Evolutionary conservation across 768 basidiomycete genomes (phyloP).

Genomic region (Cystobasidium tubakii): DNA sequence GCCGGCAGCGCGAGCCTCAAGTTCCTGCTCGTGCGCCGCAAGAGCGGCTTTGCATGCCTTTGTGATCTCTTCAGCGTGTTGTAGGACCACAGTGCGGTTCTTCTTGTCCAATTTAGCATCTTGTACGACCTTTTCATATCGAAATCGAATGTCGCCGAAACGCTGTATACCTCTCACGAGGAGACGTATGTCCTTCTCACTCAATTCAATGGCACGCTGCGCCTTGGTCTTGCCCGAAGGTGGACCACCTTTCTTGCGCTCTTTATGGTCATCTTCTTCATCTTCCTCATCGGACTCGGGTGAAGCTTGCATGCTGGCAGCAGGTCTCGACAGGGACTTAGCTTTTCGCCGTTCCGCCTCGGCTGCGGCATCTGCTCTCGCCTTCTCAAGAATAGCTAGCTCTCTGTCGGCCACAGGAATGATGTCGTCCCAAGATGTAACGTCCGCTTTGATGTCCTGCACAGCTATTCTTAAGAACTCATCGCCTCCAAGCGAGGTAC

Average conservation of each 20-base stretch:
- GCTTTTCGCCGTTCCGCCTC: conserved; percentile 59
- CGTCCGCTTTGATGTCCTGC: conserved; percentile 97
- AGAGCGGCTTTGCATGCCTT: conserved; percentile 76
- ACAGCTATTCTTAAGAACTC: conserved; percentile 91
- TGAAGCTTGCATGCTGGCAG: conserved; percentile 47
- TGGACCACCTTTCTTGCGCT: conserved; percentile 49
- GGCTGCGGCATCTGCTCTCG: conserved; percentile 57
- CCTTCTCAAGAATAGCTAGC: conserved; percentile 73
- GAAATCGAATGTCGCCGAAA: conserved; percentile 93
- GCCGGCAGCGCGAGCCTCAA: conserved; percentile 71
- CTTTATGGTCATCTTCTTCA: conserved; percentile 51
- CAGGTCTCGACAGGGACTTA: conserved; percentile 38
- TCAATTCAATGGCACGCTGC: conserved; percentile 92
- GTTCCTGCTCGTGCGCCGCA: conserved; percentile 60
- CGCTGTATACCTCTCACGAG: conserved; percentile 89
- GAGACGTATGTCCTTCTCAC: conserved; percentile 93
- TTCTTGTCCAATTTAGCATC: conserved; percentile 90
- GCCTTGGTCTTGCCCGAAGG: conserved; percentile 80
- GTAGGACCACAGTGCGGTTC: conserved; percentile 83
- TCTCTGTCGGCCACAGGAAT: conserved; percentile 88
- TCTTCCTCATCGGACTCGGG: conserved; percentile 61
- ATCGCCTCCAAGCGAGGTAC: conserved; percentile 93
- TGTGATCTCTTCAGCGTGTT: conserved; percentile 87
- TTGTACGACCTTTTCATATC: conserved; percentile 83
- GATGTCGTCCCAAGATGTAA: conserved; percentile 94